Evolutionary conservation across 179 eudicot species (phyloP), one percentile per base, ranked within the genome.

Genomic region (Vitellaria paradoxa): DNA sequence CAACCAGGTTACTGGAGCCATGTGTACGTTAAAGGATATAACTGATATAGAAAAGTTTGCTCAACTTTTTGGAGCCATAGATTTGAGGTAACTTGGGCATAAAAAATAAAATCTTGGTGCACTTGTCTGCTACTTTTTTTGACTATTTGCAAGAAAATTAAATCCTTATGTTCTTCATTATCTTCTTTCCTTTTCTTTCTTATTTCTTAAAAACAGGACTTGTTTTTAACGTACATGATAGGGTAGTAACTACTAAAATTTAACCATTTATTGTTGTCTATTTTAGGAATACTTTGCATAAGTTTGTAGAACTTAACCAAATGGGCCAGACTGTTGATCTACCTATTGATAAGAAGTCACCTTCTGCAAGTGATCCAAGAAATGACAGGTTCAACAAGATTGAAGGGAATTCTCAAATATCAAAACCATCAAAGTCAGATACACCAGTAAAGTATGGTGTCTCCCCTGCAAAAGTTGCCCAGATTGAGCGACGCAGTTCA

Each of bases 391-490:
- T 47, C 61, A 77, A 73, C 75, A 78, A 82, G 74, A 67, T 76
- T 15, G 84, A 80, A 73, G 85, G 52, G 52, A 79, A 76, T 77
- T 72, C 17, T 68, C 82, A 81, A 68, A 67, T 59, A 53, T 60
- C 37, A 17, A 82, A 76, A 68, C 79, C 80, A 68, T 76, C 80
- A 26, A 53, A 55, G 50, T 77, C 79, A 20, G 88, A 84, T 64
- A 82, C 81, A 71, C 86, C 84, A 60, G 92, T 91, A 24, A 90
- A 81, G 79, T 92, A 91, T 81, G 87, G 86, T 70, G 97, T 88
- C 70, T 94, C 98, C 37, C 98, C 98, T 62, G 97, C 97, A 50
- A 93, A 93, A 85, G 98, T 83, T 81, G 99, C 99, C 30, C 91
- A 88, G 81, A 53, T 86, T 75, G 98, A 96, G 88, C 85, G 98